Conservation (phyloP, 192 early-diverging fungal species). For the Coemansia reversa region DNA sequence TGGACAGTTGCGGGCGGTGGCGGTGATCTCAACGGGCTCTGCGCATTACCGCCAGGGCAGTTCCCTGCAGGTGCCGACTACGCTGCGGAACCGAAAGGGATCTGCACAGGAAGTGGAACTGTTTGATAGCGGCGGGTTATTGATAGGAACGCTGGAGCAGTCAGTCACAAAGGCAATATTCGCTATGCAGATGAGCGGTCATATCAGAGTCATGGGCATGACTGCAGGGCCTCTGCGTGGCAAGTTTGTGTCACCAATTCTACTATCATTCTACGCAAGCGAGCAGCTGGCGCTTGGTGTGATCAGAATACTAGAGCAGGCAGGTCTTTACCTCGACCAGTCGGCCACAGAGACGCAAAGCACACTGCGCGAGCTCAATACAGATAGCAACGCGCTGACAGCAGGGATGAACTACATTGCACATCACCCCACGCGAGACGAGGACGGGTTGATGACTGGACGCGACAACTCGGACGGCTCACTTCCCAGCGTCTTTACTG, state of each 20-base stretch:
- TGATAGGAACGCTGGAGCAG: constrained; percentile 43
- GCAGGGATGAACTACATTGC: constrained; percentile 29
- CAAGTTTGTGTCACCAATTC: constrained; percentile 32
- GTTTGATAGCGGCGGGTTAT: constrained; percentile 18
- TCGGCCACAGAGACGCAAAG: constrained; percentile 32
- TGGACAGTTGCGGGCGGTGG: constrained; percentile 41
- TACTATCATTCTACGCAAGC: constrained; percentile 43
- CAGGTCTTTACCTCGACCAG: constrained; percentile 41
- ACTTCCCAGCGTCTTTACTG: constrained; percentile 40
- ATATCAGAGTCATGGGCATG: constrained; percentile 28
- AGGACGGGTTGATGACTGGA: constrained; percentile 18
- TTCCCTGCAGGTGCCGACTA: constrained; percentile 22
- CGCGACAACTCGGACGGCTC: constrained; percentile 29
- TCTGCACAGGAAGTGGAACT: constrained; percentile 30
- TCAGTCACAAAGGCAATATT: constrained; percentile 33
- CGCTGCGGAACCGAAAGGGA: constrained; percentile 31
- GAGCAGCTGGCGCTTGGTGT: constrained; percentile 21
- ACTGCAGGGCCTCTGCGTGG: constrained; percentile 31
- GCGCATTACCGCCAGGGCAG: constrained; percentile 22
- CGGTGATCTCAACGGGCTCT: constrained; percentile 32
- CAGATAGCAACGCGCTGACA: constrained; percentile 30
- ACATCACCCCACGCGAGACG: constrained; percentile 21
- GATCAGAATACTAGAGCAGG: constrained; percentile 25
- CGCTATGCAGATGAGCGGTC: constrained; percentile 24
- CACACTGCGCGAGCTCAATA: constrained; percentile 23